Evolutionary conservation across 2,329 filamentous ascomycete genomes (phyloP).

Genomic region (Emydomyces testavorans): DNA sequence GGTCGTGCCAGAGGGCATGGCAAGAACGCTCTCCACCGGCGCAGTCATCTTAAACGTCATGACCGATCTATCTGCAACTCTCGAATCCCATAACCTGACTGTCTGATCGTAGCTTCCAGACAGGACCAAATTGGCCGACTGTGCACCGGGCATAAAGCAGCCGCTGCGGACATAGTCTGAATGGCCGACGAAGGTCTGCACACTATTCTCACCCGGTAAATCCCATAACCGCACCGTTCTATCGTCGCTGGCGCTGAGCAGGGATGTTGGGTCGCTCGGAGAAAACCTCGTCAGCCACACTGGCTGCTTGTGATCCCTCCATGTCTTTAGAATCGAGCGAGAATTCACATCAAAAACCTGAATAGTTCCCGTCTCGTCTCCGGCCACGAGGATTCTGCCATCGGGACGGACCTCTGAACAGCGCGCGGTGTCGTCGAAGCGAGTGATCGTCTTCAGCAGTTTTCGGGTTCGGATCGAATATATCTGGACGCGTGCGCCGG

Average conservation of each 20-base stretch:
- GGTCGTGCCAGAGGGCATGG: slow-evolving; percentile 75
- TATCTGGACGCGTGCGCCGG: slow-evolving; percentile 82
- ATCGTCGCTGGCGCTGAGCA: slow-evolving; percentile 88
- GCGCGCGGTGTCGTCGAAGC: slow-evolving; percentile 84
- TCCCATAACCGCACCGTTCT: slow-evolving; percentile 91
- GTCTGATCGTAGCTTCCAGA: slow-evolving; percentile 93
- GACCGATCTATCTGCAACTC: slow-evolving; percentile 56
- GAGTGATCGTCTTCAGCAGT: slow-evolving; percentile 82
- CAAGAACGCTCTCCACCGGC: slow-evolving; percentile 76
- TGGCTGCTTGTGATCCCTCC: slow-evolving; percentile 86
- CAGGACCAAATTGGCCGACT: slow-evolving; percentile 59
- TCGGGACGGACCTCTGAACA: slow-evolving; percentile 81
- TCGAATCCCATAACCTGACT: slow-evolving; percentile 84
- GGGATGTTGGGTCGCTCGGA: slow-evolving; percentile 69
- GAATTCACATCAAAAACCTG: slow-evolving; percentile 91
- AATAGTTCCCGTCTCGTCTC: slow-evolving; percentile 81
- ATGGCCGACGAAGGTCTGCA: slow-evolving; percentile 72
- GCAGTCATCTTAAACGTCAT: slow-evolving; percentile 95
- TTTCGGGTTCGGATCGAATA: slow-evolving; percentile 88
- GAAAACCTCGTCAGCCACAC: slow-evolving; percentile 88
- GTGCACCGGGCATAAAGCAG: slow-evolving; percentile 61
- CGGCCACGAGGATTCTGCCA: slow-evolving; percentile 77
- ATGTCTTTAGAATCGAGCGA: slow-evolving; percentile 85
- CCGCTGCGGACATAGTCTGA: slow-evolving; percentile 84
- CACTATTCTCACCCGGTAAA: slow-evolving; percentile 65